Evolutionary conservation across 305 asterid genomes (phyloP).

Genomic region (Fraxinus xanthoxyloides): DNA sequence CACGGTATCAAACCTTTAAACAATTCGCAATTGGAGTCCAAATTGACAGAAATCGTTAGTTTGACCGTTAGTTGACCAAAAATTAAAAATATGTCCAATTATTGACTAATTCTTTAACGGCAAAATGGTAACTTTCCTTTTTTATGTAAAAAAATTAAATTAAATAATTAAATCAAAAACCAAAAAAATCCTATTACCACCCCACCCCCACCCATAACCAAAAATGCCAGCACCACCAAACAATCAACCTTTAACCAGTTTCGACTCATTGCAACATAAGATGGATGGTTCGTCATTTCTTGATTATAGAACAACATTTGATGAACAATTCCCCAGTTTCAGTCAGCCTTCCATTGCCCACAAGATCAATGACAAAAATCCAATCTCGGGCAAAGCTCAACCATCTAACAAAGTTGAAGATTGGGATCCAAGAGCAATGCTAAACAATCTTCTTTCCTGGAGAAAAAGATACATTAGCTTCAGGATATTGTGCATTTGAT

Average conservation of each 20-base stretch:
- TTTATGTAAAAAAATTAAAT: too few species aligned
- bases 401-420: slow-evolving; percentile 36
- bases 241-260: slow-evolving; percentile 36
- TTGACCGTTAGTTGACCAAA: too few species aligned
- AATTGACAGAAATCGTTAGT: too few species aligned
- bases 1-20: too few species aligned
- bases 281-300: slow-evolving; percentile 46
- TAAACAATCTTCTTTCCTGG: slow-evolving; percentile 77
- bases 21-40: too few species aligned
- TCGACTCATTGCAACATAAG: slow-evolving; percentile 36
- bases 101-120: too few species aligned
- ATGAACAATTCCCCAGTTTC: slow-evolving; percentile 37
- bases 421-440: slow-evolving; percentile 72
- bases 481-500: slow-evolving; percentile 73
- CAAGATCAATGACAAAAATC: slow-evolving; percentile 28
- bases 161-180: too few species aligned
- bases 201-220: too few species aligned
- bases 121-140: too few species aligned
- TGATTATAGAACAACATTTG: slow-evolving; percentile 36
- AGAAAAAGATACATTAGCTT: slow-evolving; percentile 81
- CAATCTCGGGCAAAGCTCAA: slow-evolving; percentile 12
- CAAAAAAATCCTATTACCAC: too few species aligned
- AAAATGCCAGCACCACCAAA: too few species aligned
- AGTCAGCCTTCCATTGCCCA: slow-evolving; percentile 28
- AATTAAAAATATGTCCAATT: too few species aligned